A percentile compares a stretch with the other conserved stretches of the same genome.
Evolutionary conservation across 805 yeast species (phyloP).

Genomic region (Candida wancherniae): DNA sequence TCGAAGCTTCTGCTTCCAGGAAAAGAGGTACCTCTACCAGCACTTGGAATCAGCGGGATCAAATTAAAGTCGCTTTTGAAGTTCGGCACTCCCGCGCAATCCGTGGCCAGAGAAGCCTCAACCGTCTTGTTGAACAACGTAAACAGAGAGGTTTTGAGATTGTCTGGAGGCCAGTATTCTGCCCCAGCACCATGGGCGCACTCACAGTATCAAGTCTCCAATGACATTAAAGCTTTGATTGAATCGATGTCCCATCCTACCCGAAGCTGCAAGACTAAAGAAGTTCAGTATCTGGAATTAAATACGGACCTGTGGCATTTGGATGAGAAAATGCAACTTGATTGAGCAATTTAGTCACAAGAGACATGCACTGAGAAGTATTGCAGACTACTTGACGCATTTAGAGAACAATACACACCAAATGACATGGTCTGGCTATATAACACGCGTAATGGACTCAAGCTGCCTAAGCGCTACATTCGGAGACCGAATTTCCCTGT

Average conservation of each 20-base stretch:
- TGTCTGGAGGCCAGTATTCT: slow-evolving; percentile 72
- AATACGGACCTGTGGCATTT: slow-evolving; percentile 13
- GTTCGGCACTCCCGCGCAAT: slow-evolving; percentile 40
- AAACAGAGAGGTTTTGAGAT: slow-evolving; percentile 59
- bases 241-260: slow-evolving; percentile 55
- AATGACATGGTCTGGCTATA: too few species aligned
- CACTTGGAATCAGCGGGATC: slow-evolving; percentile 64
- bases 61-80: slow-evolving; percentile 61
- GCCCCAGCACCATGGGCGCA: slow-evolving; percentile 85
- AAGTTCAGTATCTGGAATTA: slow-evolving; percentile 24
- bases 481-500: too few species aligned
- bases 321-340: slow-evolving; percentile 20
- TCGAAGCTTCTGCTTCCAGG: slow-evolving; percentile 66
- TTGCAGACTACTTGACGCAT: too few species aligned
- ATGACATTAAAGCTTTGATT: slow-evolving; percentile 42
- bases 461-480: too few species aligned
- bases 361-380: too few species aligned
- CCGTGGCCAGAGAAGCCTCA: slow-evolving; percentile 73
- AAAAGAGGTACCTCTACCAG: slow-evolving; percentile 70
- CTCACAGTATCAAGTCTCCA: slow-evolving; percentile 61
- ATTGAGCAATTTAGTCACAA: slow-evolving; percentile 8
- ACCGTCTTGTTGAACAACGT: slow-evolving; percentile 59
- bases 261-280: slow-evolving; percentile 64
- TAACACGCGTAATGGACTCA: too few species aligned
- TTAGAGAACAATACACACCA: too few species aligned